A percentile compares a stretch with the other conserved stretches of the same genome.
Conservation (phyloP, 306 rosid genomes). For the Ceratonia siliqua region DNA sequence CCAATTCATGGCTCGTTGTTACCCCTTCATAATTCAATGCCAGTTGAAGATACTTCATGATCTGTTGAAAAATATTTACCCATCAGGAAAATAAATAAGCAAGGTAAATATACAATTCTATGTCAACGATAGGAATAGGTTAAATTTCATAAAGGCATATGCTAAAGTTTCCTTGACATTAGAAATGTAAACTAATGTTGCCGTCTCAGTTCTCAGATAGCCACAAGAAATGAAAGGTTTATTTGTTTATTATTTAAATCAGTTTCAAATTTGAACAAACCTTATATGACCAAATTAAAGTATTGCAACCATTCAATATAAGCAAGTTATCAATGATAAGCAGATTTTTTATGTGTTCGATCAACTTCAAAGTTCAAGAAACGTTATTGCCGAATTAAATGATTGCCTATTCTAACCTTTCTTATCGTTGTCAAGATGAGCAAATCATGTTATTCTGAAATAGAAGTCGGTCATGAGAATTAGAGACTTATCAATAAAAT, state of each 20-base stretch:
- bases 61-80: neutral
- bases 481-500: neutral
- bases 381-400: neutral
- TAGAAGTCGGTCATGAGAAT: neutral
- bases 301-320: too few relatives aligned
- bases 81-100: neutral
- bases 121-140: too few relatives aligned
- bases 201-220: neutral
- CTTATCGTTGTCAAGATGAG: neutral
- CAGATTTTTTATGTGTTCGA: neutral
- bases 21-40: slow-evolving; percentile 10
- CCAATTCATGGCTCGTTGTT: slow-evolving; percentile 7
- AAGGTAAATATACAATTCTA: neutral
- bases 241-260: slow-evolving; percentile 19
- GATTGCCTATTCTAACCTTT: neutral
- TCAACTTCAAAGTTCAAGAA: neutral
- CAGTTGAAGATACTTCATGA: neutral
- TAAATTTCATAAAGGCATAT: too few relatives aligned
- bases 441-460: neutral
- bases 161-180: neutral
- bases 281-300: neutral
- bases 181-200: neutral
- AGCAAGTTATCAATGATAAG: neutral
- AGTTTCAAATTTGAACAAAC: neutral
- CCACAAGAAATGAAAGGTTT: slow-evolving; percentile 8